A percentile compares a stretch with the other conserved stretches of the same genome.
These are phyloP conservation scores for Talaromyces sp. DNA, from an alignment of 2,329 filamentous ascomycete species.

Conservation along the genomic window DNA sequence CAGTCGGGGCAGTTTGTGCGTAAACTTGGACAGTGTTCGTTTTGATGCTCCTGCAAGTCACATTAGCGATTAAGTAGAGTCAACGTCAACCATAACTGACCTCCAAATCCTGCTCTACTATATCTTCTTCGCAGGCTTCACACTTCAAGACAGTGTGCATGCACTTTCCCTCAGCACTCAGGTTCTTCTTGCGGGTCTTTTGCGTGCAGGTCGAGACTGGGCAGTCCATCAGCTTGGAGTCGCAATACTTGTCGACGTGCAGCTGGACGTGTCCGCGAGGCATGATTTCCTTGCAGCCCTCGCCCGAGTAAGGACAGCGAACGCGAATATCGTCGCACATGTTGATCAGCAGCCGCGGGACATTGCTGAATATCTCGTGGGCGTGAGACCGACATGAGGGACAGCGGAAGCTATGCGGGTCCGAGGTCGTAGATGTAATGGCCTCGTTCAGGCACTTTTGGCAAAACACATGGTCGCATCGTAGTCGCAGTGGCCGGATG, in stretches of 20 bases:
- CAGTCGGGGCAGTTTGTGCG: conserved; percentile 34
- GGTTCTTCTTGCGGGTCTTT: conserved; percentile 51
- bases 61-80: conserved; percentile 3
- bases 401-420: conserved; percentile 41
- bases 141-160: conserved; percentile 51
- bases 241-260: conserved; percentile 58
- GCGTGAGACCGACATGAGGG: conserved; percentile 52
- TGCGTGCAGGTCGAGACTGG: conserved; percentile 45
- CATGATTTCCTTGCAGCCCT: conserved; percentile 50
- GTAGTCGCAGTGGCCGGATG: conserved; percentile 52
- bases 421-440: conserved; percentile 31
- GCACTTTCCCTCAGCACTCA: conserved; percentile 44
- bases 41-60: conserved; percentile 27
- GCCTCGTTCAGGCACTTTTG: conserved; percentile 50
- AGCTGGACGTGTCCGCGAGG: conserved; percentile 53
- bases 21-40: conserved; percentile 31
- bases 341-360: conserved; percentile 53
- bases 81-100: conserved; percentile 22
- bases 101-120: conserved; percentile 53
- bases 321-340: conserved; percentile 59
- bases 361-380: conserved; percentile 32
- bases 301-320: conserved; percentile 51
- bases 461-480: conserved; percentile 62
- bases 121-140: conserved; percentile 46
- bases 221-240: conserved; percentile 50